phyloP scores from a whole-genome alignment of 164 flowering plant species.

The Liriodendron chinense region DNA sequence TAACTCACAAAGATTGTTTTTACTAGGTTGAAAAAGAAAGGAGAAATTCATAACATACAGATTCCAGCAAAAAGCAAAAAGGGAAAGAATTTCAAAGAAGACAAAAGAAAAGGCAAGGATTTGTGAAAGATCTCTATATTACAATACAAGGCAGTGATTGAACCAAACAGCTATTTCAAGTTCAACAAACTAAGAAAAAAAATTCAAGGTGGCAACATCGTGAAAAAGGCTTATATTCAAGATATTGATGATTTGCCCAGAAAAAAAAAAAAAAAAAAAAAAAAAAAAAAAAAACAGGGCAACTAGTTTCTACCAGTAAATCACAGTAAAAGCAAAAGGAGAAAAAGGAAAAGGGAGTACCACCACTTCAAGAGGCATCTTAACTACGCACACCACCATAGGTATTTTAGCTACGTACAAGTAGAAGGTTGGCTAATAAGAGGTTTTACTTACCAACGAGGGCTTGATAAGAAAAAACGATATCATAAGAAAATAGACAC shows the following conservation, averaged over 20 bases:
- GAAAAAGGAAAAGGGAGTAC: not conserved
- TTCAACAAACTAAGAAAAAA: not conserved
- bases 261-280: not conserved
- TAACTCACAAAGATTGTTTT: not conserved
- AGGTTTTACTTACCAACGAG: not conserved
- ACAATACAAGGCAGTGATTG: too few species aligned
- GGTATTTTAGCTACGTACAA: not conserved
- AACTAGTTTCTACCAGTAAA: not conserved
- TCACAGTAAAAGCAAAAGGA: not conserved
- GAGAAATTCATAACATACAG: not conserved
- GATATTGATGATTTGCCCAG: not conserved
- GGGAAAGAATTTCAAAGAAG: slow-evolving; percentile 1
- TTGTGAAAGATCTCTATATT: not conserved
- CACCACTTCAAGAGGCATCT: not conserved
- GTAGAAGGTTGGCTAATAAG: not conserved
- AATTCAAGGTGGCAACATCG: not conserved
- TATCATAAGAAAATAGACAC: too few species aligned
- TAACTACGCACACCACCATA: not conserved
- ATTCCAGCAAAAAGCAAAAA: not conserved
- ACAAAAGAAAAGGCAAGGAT: not conserved
- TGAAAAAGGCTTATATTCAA: too few species aligned
- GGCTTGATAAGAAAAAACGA: not conserved
- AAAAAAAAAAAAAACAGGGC: not conserved
- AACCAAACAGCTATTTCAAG: not conserved
- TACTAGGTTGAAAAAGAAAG: not conserved